Conservation (phyloP, 306 rosid species). For the Prunus campanulata region DNA sequence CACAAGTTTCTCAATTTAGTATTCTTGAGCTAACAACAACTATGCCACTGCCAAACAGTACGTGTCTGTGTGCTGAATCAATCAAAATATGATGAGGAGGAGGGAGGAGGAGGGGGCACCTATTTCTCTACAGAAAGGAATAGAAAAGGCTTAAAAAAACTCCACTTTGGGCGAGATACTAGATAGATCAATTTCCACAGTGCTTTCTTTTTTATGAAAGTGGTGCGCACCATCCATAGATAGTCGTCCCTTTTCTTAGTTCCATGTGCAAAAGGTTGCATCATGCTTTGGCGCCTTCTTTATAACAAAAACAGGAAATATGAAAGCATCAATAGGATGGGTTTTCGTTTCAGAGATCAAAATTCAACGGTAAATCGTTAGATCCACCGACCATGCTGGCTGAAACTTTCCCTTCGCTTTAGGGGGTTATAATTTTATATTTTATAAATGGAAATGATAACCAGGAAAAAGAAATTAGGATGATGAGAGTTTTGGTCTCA, state of each 20-base stretch:
- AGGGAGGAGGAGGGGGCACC: background rate
- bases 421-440: background rate
- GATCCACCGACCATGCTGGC: slow-evolving; percentile 7
- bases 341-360: background rate
- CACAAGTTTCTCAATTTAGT: background rate
- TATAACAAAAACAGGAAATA: background rate
- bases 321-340: background rate
- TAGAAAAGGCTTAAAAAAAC: background rate
- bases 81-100: too few relatives aligned
- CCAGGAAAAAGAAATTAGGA: too few relatives aligned
- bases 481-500: too few relatives aligned
- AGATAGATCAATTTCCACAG: background rate
- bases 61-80: too few relatives aligned
- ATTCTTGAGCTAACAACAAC: too few relatives aligned
- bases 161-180: background rate
- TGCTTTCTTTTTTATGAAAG: background rate
- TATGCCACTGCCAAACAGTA: too few relatives aligned
- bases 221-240: background rate
- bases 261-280: slow-evolving; percentile 8
- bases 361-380: background rate
- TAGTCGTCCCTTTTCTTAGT: background rate
- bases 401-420: background rate
- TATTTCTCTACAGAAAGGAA: background rate
- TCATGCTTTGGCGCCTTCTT: background rate
- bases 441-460: too few relatives aligned